phyloP scores from a whole-genome alignment of 192 early-diverging fungal species.

The Coemansia sp. region DNA sequence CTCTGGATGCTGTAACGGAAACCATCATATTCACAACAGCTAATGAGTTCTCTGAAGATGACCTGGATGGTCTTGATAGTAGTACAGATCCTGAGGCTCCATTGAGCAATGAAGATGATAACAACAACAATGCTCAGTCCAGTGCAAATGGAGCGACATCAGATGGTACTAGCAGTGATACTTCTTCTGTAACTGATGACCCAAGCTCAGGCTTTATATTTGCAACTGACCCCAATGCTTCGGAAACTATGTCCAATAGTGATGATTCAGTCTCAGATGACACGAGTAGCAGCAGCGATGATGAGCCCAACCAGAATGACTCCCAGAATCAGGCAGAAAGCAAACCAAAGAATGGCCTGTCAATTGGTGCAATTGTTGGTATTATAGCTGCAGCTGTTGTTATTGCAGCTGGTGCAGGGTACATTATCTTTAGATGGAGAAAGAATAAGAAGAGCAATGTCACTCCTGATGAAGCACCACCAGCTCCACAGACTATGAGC shows the following conservation, averaged over 20 bases:
- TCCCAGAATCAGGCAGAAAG: not conserved
- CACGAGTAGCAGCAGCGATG: not conserved
- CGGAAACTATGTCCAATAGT: not conserved
- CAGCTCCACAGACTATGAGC: not conserved
- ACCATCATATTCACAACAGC: not conserved
- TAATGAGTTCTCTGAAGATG: not conserved
- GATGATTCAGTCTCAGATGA: not conserved
- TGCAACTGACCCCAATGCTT: not conserved
- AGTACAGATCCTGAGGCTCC: not conserved
- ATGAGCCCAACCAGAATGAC: not conserved
- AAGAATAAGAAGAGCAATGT: not conserved
- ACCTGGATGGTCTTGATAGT: not conserved
- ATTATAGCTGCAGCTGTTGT: not conserved
- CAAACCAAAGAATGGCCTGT: not conserved
- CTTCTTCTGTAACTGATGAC: not conserved
- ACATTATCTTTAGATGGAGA: not conserved
- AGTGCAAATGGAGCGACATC: too few relatives aligned
- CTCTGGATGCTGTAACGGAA: not conserved
- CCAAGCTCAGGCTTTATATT: not conserved
- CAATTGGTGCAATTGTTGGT: not conserved
- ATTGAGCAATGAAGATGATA: not conserved
- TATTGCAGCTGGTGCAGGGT: not conserved
- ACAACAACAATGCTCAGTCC: not conserved
- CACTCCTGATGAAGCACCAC: not conserved
- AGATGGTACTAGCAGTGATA: not conserved